Evolutionary conservation across 1,139 yeast species (phyloP).

Genomic region (Suhomyces kunorum): DNA sequence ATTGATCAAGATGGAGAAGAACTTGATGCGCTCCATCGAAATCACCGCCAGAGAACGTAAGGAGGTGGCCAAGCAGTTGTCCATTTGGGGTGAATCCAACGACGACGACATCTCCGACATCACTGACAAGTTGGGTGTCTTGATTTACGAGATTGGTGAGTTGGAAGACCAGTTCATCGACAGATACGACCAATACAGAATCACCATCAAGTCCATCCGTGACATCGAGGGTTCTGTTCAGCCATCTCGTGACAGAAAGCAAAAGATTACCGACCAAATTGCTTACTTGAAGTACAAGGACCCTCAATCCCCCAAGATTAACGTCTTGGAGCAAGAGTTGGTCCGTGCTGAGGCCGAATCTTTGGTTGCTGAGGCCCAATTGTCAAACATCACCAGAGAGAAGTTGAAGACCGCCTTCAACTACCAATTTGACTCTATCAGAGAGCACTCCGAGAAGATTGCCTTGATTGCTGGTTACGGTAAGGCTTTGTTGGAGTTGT

Average conservation of each 20-base stretch:
- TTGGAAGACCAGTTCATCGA: conserved; percentile 85
- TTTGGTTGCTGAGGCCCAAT: conserved; percentile 86
- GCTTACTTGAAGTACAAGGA: conserved; percentile 82
- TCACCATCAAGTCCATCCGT: conserved; percentile 76
- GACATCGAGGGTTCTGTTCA: conserved; percentile 86
- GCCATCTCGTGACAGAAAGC: conserved; percentile 85
- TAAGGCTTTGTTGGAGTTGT: conserved; percentile 76
- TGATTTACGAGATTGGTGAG: conserved; percentile 81
- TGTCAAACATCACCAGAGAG: conserved; percentile 84
- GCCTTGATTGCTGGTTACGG: conserved; percentile 89
- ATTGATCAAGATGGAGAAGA: conserved; percentile 80
- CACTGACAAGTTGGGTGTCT: conserved; percentile 82
- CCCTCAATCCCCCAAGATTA: conserved; percentile 80
- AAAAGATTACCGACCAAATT: conserved; percentile 80
- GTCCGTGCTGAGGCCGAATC: conserved; percentile 92
- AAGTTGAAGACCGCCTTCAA: conserved; percentile 82
- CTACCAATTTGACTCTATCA: conserved; percentile 79
- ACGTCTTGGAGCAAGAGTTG: conserved; percentile 81
- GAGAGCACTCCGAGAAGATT: conserved; percentile 81
- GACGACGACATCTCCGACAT: conserved; percentile 85
- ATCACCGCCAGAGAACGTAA: conserved; percentile 76
- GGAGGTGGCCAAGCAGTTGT: conserved; percentile 80
- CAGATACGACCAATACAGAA: conserved; percentile 83
- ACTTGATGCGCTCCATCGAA: conserved; percentile 77
- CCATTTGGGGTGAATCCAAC: conserved; percentile 82